phyloP scores from a whole-genome alignment of 1,284 basidiomycete genomes.

The Gomphus bonarii region DNA sequence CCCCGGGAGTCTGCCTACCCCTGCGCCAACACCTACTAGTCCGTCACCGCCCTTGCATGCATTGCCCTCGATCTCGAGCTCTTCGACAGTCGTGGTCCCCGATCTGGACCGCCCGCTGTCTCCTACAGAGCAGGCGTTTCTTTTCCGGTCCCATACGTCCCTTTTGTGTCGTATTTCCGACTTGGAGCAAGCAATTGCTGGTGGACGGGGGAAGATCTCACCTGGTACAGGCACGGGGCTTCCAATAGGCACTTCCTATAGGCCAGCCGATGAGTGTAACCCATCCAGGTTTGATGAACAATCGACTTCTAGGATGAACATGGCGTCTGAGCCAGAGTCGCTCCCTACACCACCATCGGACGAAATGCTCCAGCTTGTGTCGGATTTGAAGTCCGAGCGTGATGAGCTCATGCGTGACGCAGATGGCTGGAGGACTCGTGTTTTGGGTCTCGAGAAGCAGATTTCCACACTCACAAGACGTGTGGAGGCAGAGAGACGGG shows the following conservation, averaged over 20 bases:
- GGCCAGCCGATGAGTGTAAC: background rate
- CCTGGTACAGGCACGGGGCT: conserved; percentile 3
- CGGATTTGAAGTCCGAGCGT: conserved; percentile 67
- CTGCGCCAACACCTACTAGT: conserved; percentile 58
- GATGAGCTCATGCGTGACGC: conserved; percentile 71
- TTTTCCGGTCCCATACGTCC: conserved; percentile 69
- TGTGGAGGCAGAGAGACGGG: conserved; percentile 59
- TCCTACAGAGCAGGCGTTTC: conserved; percentile 67
- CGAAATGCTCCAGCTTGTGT: conserved; percentile 62
- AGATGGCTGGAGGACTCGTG: conserved; percentile 62
- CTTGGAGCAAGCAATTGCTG: conserved; percentile 58
- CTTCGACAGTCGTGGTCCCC: background rate
- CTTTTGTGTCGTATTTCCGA: conserved; percentile 71
- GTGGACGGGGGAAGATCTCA: conserved; percentile 23
- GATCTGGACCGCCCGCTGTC: conserved; percentile 39
- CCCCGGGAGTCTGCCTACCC: conserved; percentile 44
- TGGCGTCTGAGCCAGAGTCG: conserved; percentile 22
- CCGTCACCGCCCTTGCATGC: conserved; percentile 14
- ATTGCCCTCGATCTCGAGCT: conserved; percentile 2
- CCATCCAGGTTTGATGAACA: background rate
- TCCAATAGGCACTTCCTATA: conserved; percentile 1
- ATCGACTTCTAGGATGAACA: conserved; percentile 5
- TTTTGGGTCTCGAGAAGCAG: conserved; percentile 53
- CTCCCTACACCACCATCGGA: conserved; percentile 34
- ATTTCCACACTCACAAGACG: conserved; percentile 44